These are phyloP conservation scores for Mycosphaerella arachidis DNA, from an alignment of 2,329 filamentous ascomycete species.

Conservation along the genomic window DNA sequence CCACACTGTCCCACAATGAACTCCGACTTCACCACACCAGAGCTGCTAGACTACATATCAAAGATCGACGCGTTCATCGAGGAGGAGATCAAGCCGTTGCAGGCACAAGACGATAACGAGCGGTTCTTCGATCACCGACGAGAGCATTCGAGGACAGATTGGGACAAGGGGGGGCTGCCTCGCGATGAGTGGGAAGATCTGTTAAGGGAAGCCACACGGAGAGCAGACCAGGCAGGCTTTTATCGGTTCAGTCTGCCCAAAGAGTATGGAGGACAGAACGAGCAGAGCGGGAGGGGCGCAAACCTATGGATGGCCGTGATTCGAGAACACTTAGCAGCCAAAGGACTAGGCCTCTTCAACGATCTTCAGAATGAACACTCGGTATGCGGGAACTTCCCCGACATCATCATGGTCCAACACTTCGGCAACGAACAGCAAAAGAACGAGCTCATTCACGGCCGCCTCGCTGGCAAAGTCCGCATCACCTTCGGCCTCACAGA, in stretches of 20 bases:
- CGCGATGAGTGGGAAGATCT: slow-evolving; percentile 56
- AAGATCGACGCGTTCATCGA: slow-evolving; percentile 57
- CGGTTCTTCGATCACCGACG: slow-evolving; percentile 63
- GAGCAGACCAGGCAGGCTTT: slow-evolving; percentile 58
- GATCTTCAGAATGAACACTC: slow-evolving; percentile 62
- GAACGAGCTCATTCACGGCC: slow-evolving; percentile 49
- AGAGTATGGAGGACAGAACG: slow-evolving; percentile 52
- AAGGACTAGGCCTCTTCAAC: slow-evolving; percentile 58
- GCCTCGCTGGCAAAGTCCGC: slow-evolving; percentile 51
- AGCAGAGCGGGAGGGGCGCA: slow-evolving; percentile 39
- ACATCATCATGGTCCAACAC: slow-evolving; percentile 58
- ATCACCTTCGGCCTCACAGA: slow-evolving; percentile 61
- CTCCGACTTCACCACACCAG: slow-evolving; percentile 3
- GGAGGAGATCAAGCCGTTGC: slow-evolving; percentile 50
- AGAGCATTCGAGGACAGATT: slow-evolving; percentile 59
- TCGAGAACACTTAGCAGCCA: slow-evolving; percentile 55
- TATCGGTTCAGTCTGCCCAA: slow-evolving; percentile 55
- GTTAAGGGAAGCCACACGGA: slow-evolving; percentile 44
- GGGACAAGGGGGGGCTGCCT: slow-evolving; percentile 55
- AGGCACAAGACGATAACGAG: slow-evolving; percentile 54
- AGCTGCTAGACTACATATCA: slow-evolving; percentile 38
- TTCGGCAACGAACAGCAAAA: slow-evolving; percentile 56
- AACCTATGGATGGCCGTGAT: slow-evolving; percentile 63
- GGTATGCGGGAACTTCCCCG: slow-evolving; percentile 60
- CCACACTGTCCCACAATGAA: neutral